Evolutionary conservation across 257 asterid genomes (phyloP), one percentile per base, ranked within the genome.

Genomic region (Solanum appendiculatum): DNA sequence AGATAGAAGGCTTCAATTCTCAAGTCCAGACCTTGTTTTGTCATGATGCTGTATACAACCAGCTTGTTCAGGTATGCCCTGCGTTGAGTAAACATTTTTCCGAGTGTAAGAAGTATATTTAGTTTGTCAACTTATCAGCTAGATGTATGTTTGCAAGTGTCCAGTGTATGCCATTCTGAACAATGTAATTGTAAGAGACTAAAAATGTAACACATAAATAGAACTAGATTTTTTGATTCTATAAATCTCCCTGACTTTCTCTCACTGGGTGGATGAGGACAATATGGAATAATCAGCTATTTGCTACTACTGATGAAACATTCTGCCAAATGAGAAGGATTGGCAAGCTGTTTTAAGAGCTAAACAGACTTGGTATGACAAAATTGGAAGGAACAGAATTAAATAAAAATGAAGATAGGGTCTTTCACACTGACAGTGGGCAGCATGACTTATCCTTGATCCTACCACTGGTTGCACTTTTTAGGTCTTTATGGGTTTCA

Each of bases 1-100:
- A 96, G 93, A 95, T 95, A 88, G 99, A 95, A 88, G 99, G 99
- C 66, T 96, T 95, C 91, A 88, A 85, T 90, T 93, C 98, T 73
- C 88, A 94, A 86, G 96, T 92, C 73, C 96, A 96, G 92, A 95
- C 99, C 54, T 91, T 95, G 91, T 96, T 94, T 92, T 96, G 98
- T 91, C 98, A 95, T 88, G 97, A 96, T 90, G 99, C 98, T 89
- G 90, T 93, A 58, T 87, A 87, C 81, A 94, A 96, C 89, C 99
- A 96, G 90, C 98, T 96, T 86, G 94, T 96, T 87, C 98, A 96
- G 98, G 99, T 94, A 90, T 87, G 86, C 64, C 40, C 34, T 73
- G 44, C 81, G 82, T 68, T 77, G 68, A 29, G 42, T 81, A 48
- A 86, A 81, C n/a, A 25, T 29, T 78, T 44, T 77, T 78, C 64